These are phyloP conservation scores for Fragilaria crotonensis DNA, from an alignment of 108 stramenopile genomes.

Conservation along the genomic window DNA sequence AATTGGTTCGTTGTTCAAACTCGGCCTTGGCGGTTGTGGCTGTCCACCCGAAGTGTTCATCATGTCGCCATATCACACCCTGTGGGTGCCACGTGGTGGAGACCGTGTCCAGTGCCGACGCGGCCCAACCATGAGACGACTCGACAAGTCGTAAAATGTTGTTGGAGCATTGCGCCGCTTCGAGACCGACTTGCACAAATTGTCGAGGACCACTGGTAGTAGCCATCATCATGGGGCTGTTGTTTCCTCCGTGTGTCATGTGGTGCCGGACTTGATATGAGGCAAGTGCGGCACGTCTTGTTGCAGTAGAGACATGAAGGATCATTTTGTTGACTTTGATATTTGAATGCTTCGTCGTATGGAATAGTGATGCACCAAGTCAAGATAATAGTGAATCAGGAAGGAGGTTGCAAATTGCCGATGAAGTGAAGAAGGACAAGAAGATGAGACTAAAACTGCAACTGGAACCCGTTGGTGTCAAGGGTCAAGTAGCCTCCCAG, in stretches of 20 bases:
- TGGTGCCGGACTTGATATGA: not conserved
- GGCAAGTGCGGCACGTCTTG: no score
- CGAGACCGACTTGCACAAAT: constrained; percentile 14
- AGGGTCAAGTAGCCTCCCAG: no score
- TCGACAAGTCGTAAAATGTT: constrained; percentile 21
- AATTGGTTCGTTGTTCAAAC: not conserved
- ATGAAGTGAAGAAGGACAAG: no score
- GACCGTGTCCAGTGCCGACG: constrained; percentile 3
- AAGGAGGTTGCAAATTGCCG: no score
- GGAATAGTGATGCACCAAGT: no score
- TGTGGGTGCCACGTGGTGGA: constrained; percentile 11
- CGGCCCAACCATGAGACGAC: constrained; percentile 17
- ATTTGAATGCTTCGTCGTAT: no score
- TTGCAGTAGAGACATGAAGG: no score
- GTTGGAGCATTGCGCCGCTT: constrained; percentile 3
- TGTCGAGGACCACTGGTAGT: constrained; percentile 8
- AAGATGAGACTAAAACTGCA: no score
- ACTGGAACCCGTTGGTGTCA: no score
- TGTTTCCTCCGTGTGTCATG: not conserved
- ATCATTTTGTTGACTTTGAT: no score
- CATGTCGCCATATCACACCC: constrained; percentile 4
- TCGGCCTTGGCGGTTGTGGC: not conserved
- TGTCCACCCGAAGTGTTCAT: not conserved
- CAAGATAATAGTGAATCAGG: no score
- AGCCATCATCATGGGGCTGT: not conserved